phyloP scores from a whole-genome alignment of 495 filamentous ascomycete genomes.

The Darksidea phi region DNA sequence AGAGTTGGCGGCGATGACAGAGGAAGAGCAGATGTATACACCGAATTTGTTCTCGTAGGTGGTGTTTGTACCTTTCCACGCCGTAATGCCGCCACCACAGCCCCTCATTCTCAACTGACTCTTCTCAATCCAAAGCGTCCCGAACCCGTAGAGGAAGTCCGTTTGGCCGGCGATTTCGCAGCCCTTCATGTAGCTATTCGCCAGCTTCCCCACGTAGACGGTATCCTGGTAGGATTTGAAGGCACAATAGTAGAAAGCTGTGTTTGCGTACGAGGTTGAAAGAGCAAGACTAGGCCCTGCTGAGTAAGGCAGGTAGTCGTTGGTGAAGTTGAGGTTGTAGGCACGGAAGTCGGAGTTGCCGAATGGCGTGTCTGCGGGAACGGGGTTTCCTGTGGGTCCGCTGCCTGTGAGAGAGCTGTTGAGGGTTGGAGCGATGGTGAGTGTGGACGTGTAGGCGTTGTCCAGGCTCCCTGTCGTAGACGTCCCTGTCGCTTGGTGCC shows the following conservation, averaged over 20 bases:
- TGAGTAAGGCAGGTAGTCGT: conserved; percentile 54
- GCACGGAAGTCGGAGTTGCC: conserved; percentile 57
- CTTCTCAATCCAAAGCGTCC: conserved; percentile 38
- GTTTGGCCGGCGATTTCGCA: conserved; percentile 59
- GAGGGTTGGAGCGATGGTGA: conserved; percentile 58
- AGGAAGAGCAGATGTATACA: conserved; percentile 56
- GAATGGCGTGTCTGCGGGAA: conserved; percentile 58
- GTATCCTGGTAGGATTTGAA: conserved; percentile 63
- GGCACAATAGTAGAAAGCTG: conserved; percentile 58
- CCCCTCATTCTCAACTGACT: conserved; percentile 50
- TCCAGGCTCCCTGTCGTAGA: conserved; percentile 50
- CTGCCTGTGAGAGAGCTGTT: conserved; percentile 57
- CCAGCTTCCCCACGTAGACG: conserved; percentile 62
- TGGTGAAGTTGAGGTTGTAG: conserved; percentile 61
- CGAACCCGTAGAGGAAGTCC: conserved; percentile 47
- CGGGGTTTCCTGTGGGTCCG: conserved; percentile 56
- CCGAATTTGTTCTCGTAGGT: conserved; percentile 63
- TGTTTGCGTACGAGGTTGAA: conserved; percentile 56
- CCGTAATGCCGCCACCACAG: conserved; percentile 64
- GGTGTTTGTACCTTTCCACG: conserved; percentile 66
- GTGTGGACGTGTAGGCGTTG: conserved; percentile 56
- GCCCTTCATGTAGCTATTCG: conserved; percentile 58
- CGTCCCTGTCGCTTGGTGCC: conserved; percentile 47
- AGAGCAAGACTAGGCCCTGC: conserved; percentile 57
- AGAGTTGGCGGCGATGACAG: conserved; percentile 51